Conservation (phyloP, 2,329 filamentous ascomycete species). For the Waltergamsia citrina region DNA sequence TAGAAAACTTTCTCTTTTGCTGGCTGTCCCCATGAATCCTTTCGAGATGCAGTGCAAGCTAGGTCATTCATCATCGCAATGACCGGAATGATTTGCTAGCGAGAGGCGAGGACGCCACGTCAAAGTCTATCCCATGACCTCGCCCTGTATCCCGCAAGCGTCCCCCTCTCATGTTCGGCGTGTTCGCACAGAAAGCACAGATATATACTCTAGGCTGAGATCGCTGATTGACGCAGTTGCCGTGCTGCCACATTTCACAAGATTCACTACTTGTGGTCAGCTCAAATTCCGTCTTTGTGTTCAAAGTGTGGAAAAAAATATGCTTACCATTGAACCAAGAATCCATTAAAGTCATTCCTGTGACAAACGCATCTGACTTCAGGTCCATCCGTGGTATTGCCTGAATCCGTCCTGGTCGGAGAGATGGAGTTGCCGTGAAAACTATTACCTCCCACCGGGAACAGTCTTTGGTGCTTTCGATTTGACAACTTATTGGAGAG, state of each 20-base stretch:
- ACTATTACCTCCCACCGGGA: background rate
- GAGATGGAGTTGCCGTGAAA: conserved; percentile 31
- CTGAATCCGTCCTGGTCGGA: conserved; percentile 28
- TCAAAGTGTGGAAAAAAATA: conserved; percentile 1
- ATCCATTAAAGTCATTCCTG: conserved; percentile 36
- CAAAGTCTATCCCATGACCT: conserved; percentile 12
- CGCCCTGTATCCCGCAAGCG: conserved; percentile 34
- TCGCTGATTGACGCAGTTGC: conserved; percentile 48
- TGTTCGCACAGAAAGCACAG: conserved; percentile 53
- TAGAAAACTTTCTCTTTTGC: too few species aligned
- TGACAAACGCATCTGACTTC: conserved; percentile 50
- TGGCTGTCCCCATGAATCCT: too few species aligned
- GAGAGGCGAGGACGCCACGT: conserved; percentile 24
- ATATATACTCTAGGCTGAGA: conserved; percentile 53
- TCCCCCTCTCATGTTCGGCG: conserved; percentile 41
- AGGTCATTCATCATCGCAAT: conserved; percentile 31
- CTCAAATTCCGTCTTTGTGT: background rate
- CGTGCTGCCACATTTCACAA: conserved; percentile 57
- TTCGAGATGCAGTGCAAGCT: too few species aligned
- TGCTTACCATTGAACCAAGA: conserved; percentile 56
- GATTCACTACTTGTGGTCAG: conserved; percentile 39
- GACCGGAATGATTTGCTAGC: conserved; percentile 32
- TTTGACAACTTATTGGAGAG: background rate
- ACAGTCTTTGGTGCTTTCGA: background rate
- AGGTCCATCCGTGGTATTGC: conserved; percentile 20